Evolutionary conservation across 371 early-diverging fungal genomes (phyloP).

Genomic region (Mortierella sp.): DNA sequence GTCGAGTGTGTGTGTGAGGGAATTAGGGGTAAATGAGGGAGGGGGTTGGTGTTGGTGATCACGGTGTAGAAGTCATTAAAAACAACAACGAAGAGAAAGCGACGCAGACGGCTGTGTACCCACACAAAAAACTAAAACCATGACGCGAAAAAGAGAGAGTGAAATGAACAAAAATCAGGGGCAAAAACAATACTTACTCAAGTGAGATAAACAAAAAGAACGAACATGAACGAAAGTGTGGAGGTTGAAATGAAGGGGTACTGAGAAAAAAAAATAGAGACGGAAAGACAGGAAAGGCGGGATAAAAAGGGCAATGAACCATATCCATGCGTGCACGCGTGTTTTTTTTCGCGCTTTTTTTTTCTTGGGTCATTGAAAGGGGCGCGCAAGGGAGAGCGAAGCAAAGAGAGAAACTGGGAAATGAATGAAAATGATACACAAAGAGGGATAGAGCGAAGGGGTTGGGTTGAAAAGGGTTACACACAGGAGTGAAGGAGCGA

Average conservation of each 20-base stretch:
- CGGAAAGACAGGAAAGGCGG: neutral
- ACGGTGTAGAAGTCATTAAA: neutral
- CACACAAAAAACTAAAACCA: neutral
- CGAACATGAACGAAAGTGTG: neutral
- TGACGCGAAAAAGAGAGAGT: neutral
- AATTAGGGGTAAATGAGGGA: neutral
- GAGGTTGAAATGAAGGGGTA: neutral
- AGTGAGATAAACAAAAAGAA: neutral
- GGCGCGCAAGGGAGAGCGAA: neutral
- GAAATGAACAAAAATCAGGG: conserved; percentile 3
- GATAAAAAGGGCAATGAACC: neutral
- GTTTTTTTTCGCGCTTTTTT: conserved; percentile 8
- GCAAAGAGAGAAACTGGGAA: neutral
- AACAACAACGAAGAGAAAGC: neutral
- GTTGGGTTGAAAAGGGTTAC: neutral
- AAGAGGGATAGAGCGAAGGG: neutral
- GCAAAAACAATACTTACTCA: neutral
- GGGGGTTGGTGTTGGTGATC: neutral
- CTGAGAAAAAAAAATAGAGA: neutral
- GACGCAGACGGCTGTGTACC: neutral
- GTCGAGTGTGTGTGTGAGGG: neutral
- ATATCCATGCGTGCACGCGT: neutral
- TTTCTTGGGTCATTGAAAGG: neutral
- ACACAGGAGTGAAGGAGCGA: neutral
- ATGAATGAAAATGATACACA: neutral